Conservation (phyloP, 2,329 filamentous ascomycete genomes). For the Penicillium hesseltinei region DNA sequence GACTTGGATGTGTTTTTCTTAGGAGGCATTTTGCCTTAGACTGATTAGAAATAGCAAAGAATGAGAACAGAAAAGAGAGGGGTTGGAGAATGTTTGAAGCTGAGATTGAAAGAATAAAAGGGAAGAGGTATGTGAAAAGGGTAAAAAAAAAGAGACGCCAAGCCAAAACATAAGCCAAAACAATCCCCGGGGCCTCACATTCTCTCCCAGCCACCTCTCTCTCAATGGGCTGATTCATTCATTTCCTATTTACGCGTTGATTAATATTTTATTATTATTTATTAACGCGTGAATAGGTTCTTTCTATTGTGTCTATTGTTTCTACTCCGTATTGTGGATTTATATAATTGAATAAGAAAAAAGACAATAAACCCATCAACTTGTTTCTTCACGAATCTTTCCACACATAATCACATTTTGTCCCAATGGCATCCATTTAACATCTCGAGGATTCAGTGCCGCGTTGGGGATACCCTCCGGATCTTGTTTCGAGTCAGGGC, state of each 20-base stretch:
- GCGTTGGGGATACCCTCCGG: slow-evolving; percentile 54
- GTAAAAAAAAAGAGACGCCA: slow-evolving; percentile 10
- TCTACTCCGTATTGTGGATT: not conserved
- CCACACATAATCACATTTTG: slow-evolving; percentile 83
- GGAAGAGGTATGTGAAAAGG: slow-evolving; percentile 3
- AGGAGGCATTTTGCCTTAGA: slow-evolving; percentile 27
- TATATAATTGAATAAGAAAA: not conserved
- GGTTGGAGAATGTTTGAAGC: not conserved
- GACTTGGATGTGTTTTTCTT: slow-evolving; percentile 28
- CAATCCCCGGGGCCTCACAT: slow-evolving; percentile 24
- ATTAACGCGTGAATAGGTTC: not conserved
- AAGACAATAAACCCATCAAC: not conserved
- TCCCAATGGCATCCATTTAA: slow-evolving; percentile 74
- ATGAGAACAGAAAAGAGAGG: slow-evolving; percentile 4
- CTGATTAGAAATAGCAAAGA: slow-evolving; percentile 9
- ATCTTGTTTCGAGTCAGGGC: slow-evolving; percentile 60
- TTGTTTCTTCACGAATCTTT: slow-evolving; percentile 42
- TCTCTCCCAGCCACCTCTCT: slow-evolving; percentile 8
- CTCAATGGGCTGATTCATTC: not conserved
- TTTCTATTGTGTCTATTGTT: not conserved
- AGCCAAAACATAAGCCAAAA: slow-evolving; percentile 19
- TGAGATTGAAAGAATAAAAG: slow-evolving; percentile 3
- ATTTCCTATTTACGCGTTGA: not conserved
- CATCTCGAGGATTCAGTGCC: slow-evolving; percentile 63
- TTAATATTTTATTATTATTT: too few relatives aligned